These are phyloP conservation scores for Triticum dicoccoides DNA, from an alignment of 176 grass and related monocot species.

Conservation along the genomic window DNA sequence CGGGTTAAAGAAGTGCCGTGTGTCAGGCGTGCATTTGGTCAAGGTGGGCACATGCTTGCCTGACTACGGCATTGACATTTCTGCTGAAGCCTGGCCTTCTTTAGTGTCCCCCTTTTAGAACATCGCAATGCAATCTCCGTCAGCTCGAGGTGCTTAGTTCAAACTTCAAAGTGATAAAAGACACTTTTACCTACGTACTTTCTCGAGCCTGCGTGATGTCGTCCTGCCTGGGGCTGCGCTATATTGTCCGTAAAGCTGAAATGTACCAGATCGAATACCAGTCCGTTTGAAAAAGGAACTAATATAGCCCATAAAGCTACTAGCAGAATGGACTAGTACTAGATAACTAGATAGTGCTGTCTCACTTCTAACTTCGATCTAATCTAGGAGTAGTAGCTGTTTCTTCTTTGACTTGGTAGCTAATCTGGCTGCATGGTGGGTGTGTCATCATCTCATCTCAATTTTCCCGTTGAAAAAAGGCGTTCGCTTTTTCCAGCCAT, in stretches of 20 bases:
- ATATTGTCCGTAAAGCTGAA: not conserved
- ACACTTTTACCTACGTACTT: not conserved
- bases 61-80: not conserved
- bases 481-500: not conserved
- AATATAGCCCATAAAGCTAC: conserved; percentile 1
- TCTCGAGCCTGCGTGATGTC: conserved; percentile 27
- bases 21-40: not conserved
- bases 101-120: not conserved
- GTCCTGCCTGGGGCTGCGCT: not conserved
- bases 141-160: conserved; percentile 20
- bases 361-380: too few relatives aligned
- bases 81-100: not conserved
- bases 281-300: not conserved
- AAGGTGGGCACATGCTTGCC: not conserved
- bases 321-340: not conserved
- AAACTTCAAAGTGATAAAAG: conserved; percentile 15
- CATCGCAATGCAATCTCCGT: not conserved
- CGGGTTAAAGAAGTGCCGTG: not conserved
- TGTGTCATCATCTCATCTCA: not conserved
- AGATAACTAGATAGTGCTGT: not conserved
- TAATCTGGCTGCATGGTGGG: not conserved
- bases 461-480: conserved; percentile 6
- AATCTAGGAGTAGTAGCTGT: not conserved
- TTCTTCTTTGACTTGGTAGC: conserved; percentile 25
- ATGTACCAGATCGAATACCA: not conserved